Evolutionary conservation across 2,329 filamentous ascomycete genomes (phyloP).

Genomic region (Pochonia chlamydosporia): DNA sequence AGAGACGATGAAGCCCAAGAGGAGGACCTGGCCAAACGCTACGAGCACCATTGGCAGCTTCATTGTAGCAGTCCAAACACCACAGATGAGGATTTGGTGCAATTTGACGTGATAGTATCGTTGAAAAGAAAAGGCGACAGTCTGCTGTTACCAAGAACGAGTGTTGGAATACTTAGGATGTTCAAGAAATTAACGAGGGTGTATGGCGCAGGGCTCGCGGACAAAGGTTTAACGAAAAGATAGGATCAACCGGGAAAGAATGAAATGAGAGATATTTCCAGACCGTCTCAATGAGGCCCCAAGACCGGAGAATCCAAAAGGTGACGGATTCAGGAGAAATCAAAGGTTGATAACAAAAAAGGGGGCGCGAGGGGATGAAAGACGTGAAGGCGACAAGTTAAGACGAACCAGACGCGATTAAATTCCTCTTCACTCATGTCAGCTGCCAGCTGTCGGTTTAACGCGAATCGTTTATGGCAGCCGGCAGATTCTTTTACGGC

Average conservation of each 20-base stretch:
- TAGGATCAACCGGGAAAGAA: slow-evolving; percentile 5
- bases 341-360: slow-evolving; percentile 5
- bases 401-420: not conserved
- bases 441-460: slow-evolving; percentile 5
- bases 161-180: slow-evolving; percentile 3
- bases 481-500: not conserved
- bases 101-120: not conserved
- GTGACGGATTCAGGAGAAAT: not conserved
- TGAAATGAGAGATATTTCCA: slow-evolving; percentile 5
- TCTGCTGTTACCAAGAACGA: too few relatives aligned
- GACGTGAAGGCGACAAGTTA: not conserved
- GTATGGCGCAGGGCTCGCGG: not conserved
- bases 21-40: not conserved
- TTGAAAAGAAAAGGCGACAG: too few relatives aligned
- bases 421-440: not conserved
- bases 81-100: too few relatives aligned
- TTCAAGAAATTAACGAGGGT: not conserved
- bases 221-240: slow-evolving; percentile 1
- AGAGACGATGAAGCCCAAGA: slow-evolving; percentile 8
- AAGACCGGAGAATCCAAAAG: not conserved
- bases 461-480: slow-evolving; percentile 2
- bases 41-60: not conserved
- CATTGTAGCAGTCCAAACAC: not conserved
- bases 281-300: not conserved
- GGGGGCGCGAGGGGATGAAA: not conserved